phyloP scores from a whole-genome alignment of 83 land plant species.

The Picea abies region DNA sequence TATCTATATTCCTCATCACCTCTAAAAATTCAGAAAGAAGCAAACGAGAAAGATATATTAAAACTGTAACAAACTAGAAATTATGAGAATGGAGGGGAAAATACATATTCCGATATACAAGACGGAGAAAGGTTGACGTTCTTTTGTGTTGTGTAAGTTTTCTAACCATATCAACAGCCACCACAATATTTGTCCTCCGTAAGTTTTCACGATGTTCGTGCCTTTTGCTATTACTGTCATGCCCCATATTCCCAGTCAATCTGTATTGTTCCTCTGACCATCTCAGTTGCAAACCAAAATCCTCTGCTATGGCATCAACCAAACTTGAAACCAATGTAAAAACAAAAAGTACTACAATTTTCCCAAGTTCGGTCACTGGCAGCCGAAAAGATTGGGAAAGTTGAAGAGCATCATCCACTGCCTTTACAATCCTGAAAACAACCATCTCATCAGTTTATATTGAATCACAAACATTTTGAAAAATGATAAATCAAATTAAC shows the following conservation, averaged over 20 bases:
- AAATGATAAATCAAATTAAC: no score
- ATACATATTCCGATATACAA: constrained; percentile 59
- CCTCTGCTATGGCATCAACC: constrained; percentile 61
- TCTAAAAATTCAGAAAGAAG: neutral
- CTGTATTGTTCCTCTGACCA: constrained; percentile 33
- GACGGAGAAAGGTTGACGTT: constrained; percentile 53
- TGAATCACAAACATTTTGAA: neutral
- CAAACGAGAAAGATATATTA: neutral
- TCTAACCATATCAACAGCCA: constrained; percentile 48
- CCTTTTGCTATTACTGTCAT: constrained; percentile 24
- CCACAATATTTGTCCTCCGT: constrained; percentile 37
- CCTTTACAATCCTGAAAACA: constrained; percentile 46
- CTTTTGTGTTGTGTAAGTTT: constrained; percentile 46
- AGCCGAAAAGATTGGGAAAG: constrained; percentile 34
- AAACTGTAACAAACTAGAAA: neutral
- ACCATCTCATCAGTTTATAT: neutral
- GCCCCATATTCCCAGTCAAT: constrained; percentile 35
- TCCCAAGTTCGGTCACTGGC: constrained; percentile 38
- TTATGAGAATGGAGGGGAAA: constrained; percentile 10
- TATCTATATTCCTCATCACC: neutral
- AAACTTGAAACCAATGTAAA: constrained; percentile 34
- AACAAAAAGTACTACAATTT: constrained; percentile 37
- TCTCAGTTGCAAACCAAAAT: constrained; percentile 50
- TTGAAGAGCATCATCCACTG: constrained; percentile 43
- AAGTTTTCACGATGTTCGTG: constrained; percentile 32